These are phyloP conservation scores for Lenwebbia sp. DNA, from an alignment of 345 rosid species.

Conservation along the genomic window DNA sequence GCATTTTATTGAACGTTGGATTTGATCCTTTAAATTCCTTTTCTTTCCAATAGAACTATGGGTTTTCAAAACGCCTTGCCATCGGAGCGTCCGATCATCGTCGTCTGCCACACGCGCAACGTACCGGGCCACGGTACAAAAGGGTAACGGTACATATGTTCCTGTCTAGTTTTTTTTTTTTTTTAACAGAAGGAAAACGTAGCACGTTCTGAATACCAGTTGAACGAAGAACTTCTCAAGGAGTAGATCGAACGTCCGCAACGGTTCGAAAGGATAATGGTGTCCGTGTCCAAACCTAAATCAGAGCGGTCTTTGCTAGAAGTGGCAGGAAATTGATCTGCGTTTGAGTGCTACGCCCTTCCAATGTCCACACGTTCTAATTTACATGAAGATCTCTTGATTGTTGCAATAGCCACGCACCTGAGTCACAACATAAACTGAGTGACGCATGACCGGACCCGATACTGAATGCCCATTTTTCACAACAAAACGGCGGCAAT, in stretches of 20 bases:
- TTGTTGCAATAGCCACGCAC: background rate
- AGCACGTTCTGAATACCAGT: background rate
- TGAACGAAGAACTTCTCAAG: background rate
- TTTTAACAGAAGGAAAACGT: background rate
- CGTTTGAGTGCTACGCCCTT: background rate
- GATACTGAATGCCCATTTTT: background rate
- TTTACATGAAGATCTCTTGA: background rate
- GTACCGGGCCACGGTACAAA: background rate
- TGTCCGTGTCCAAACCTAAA: background rate
- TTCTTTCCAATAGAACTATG: background rate
- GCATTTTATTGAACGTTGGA: background rate
- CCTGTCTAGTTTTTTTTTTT: background rate
- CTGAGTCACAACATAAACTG: background rate
- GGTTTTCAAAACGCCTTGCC: background rate
- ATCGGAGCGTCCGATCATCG: background rate
- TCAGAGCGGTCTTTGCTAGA: background rate
- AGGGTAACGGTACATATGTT: background rate
- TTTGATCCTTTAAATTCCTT: background rate
- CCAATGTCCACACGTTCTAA: background rate
- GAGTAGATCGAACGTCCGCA: background rate
- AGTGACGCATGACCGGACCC: background rate
- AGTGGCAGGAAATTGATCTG: background rate
- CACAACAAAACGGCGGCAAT: background rate
- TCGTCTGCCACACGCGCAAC: background rate
- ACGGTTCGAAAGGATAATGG: background rate